Base-by-base conservation (phyloP, 805 yeast species). In the Kluyveromyces aestuarii region DNA sequence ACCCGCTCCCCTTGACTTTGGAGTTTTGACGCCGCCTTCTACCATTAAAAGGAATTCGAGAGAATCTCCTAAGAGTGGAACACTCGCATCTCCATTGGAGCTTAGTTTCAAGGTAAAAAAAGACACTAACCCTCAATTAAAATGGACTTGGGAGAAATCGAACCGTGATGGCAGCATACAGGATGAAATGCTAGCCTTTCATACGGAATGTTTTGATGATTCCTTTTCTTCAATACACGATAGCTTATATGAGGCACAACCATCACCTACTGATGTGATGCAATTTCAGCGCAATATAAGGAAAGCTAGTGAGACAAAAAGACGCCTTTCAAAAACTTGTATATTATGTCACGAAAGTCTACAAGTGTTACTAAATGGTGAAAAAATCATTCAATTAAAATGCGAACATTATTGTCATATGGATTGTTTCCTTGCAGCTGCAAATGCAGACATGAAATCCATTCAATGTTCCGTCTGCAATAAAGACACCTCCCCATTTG, bases 341-440 rank as follows among this genome's bases (percentile, higher is more conserved):
- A 66, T 71, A 13, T 63, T 75, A 38, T 77, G 81, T 56, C 66
- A 67, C 13, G 80, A 76, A 49, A 61, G 68, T 4, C 55, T 76
- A 37, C 59, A 64, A 2, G 63, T 62, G 41, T 61, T 66, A 13
- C 65, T 75, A 37, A 55, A 58, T 8, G 77, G 75, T 11, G 81
- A 77, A 59, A 68, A 64, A 35, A 52, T 71, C 0, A 48, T 76
- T 3, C 72, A 69, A 35, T 51, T 75, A 41, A 53, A 67, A 1
- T 75, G 80, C 57, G 61, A 67, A 7, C 80, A 76, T 55, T 63
- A 64, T 38, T 60, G 72, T 27, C 81, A 77, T 55, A 64, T 65
- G 47, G 66, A 71, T 47, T 77, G 81, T 51, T 71, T 66, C 33
- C 50, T 64, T 3, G 61, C 70, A 8, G 46, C 68, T 38, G 51